A percentile compares a stretch with the other conserved stretches of the same genome.
Conservation (phyloP, 805 yeast species). For the Myxozyma neotropica region DNA sequence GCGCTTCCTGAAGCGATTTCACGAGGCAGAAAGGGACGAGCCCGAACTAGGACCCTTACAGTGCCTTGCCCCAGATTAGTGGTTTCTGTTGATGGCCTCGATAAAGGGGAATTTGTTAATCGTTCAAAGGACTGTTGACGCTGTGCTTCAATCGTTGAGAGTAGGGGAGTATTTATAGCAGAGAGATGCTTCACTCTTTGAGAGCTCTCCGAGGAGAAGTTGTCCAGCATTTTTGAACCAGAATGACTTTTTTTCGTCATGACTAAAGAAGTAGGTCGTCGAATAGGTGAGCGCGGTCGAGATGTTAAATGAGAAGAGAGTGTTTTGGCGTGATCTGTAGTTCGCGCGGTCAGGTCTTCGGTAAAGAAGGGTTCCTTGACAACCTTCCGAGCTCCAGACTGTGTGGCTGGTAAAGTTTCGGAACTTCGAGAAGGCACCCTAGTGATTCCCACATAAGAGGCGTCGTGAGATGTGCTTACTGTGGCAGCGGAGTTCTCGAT, state of each 20-base stretch:
- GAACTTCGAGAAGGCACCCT: background rate
- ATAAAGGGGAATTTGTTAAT: slow-evolving; percentile 1
- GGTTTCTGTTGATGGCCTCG: slow-evolving; percentile 12
- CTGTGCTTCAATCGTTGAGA: background rate
- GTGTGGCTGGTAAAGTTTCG: background rate
- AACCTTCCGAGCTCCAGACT: background rate
- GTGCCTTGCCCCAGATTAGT: slow-evolving; percentile 25
- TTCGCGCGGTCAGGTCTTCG: background rate
- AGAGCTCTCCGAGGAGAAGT: background rate
- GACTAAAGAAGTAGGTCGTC: slow-evolving; percentile 17
- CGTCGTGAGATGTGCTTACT: background rate
- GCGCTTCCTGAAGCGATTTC: slow-evolving; percentile 20
- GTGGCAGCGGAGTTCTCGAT: background rate
- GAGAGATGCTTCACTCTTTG: background rate
- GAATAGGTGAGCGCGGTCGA: slow-evolving; percentile 30
- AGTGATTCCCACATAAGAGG: background rate
- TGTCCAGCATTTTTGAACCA: background rate
- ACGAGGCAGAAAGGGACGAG: slow-evolving; percentile 31
- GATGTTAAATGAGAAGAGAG: slow-evolving; percentile 16
- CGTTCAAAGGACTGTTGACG: background rate
- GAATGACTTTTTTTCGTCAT: slow-evolving; percentile 1
- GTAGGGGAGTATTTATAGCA: background rate
- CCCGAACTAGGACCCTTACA: slow-evolving; percentile 34
- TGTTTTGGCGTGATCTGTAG: background rate
- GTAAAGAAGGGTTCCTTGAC: background rate